Evolutionary conservation across 805 yeast genomes (phyloP).

Genomic region (Candida ficus): DNA sequence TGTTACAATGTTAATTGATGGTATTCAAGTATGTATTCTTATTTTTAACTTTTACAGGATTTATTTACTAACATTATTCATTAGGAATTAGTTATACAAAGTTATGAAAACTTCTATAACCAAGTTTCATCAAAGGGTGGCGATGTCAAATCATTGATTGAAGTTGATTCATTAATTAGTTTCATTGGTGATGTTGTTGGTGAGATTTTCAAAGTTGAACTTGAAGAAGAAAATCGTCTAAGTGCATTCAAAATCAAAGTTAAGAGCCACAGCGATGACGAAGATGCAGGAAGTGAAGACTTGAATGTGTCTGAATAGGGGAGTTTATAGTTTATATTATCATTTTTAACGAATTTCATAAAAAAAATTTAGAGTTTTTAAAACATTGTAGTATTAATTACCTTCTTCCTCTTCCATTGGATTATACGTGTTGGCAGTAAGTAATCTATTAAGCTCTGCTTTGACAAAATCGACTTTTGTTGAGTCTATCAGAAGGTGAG

Average conservation of each 20-base stretch:
- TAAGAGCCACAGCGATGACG: slow-evolving; percentile 4
- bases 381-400: neutral
- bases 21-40: slow-evolving; percentile 37
- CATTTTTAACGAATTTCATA: too few species aligned
- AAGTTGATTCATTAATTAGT: slow-evolving; percentile 53
- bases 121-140: slow-evolving; percentile 21
- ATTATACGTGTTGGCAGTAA: slow-evolving; percentile 81
- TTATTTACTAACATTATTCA: slow-evolving; percentile 3
- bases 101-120: slow-evolving; percentile 51
- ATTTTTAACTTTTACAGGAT: neutral
- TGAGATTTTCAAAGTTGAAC: slow-evolving; percentile 25
- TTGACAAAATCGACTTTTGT: slow-evolving; percentile 73
- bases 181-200: slow-evolving; percentile 36
- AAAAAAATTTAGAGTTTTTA: too few species aligned
- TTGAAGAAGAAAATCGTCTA: slow-evolving; percentile 9
- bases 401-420: slow-evolving; percentile 70
- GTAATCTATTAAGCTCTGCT: slow-evolving; percentile 64
- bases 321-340: too few species aligned
- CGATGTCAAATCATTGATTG: slow-evolving; percentile 47
- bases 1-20: slow-evolving; percentile 50
- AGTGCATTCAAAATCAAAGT: neutral
- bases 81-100: slow-evolving; percentile 45
- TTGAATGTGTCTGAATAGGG: slow-evolving; percentile 4
- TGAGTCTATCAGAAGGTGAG: slow-evolving; percentile 79
- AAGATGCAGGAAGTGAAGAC: too few species aligned